phyloP scores from a whole-genome alignment of 495 filamentous ascomycete genomes.

The Alectoria sarmentosa region DNA sequence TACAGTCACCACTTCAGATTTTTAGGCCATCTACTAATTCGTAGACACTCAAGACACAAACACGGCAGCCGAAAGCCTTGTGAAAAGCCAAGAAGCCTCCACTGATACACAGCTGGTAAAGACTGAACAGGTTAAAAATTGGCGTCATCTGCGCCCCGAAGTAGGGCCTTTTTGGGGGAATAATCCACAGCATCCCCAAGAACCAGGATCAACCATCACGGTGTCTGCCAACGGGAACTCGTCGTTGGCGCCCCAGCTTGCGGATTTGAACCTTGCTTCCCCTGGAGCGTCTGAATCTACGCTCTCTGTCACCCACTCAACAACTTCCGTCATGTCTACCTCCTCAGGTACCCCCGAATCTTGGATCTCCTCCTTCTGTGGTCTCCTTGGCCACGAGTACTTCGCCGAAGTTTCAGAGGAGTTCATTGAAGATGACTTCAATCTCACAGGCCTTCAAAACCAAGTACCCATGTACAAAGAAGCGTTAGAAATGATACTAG shows the following conservation, averaged over 20 bases:
- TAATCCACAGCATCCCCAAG: conserved; percentile 7
- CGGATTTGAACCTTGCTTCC: conserved; percentile 25
- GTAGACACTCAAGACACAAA: not conserved
- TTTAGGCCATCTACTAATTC: not conserved
- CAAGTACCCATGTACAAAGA: conserved; percentile 99
- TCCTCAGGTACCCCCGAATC: conserved; percentile 84
- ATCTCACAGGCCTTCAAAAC: conserved; percentile 87
- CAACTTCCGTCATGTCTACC: conserved; percentile 52
- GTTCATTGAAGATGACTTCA: conserved; percentile 99
- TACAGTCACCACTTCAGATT: not conserved
- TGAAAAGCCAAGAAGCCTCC: not conserved
- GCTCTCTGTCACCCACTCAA: conserved; percentile 39
- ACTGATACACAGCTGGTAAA: not conserved
- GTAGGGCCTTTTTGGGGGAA: not conserved
- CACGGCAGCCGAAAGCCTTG: not conserved
- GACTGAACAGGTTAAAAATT: not conserved
- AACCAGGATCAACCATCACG: conserved; percentile 15
- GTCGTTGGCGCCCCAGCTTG: conserved; percentile 23
- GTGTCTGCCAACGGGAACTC: conserved; percentile 28
- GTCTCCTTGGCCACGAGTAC: conserved; percentile 91
- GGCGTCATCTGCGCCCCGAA: not conserved
- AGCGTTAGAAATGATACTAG: conserved; percentile 93
- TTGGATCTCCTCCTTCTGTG: conserved; percentile 97
- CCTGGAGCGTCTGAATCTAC: conserved; percentile 38
- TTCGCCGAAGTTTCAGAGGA: conserved; percentile 98